A percentile compares a stretch with the other conserved stretches of the same genome.
Conservation (phyloP, 371 early-diverging fungal genomes). For the Mucor mucedo region DNA sequence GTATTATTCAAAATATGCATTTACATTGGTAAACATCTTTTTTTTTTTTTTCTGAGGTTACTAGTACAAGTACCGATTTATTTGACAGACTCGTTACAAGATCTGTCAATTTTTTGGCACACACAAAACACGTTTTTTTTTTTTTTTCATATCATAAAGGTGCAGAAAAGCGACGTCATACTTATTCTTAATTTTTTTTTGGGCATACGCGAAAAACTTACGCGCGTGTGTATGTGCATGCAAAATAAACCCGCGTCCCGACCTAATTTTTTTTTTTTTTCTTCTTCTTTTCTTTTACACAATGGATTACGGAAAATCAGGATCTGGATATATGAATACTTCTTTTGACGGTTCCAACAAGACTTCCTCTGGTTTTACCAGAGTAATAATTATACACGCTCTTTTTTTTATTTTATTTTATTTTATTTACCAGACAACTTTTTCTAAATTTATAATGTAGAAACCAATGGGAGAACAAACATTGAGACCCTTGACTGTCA, state of each 20-base stretch:
- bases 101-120: no score
- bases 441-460: constrained; percentile 20
- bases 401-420: background rate
- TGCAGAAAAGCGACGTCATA: no score
- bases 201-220: constrained; percentile 16
- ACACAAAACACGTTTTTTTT: no score
- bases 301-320: constrained; percentile 11
- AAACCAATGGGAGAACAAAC: constrained; percentile 49
- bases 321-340: constrained; percentile 12
- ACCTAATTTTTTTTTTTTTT: constrained; percentile 1
- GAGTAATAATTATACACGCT: constrained; percentile 3
- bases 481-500: constrained; percentile 76
- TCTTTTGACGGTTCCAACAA: constrained; percentile 12
- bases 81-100: no score
- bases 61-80: no score
- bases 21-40: no score
- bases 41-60: no score
- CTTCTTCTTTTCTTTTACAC: background rate
- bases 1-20: no score
- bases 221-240: background rate
- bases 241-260: background rate
- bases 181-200: no score
- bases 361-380: constrained; percentile 3
- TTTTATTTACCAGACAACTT: background rate
- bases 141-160: no score